phyloP scores from a whole-genome alignment of 495 filamentous ascomycete genomes.

The Podospora sp. region DNA sequence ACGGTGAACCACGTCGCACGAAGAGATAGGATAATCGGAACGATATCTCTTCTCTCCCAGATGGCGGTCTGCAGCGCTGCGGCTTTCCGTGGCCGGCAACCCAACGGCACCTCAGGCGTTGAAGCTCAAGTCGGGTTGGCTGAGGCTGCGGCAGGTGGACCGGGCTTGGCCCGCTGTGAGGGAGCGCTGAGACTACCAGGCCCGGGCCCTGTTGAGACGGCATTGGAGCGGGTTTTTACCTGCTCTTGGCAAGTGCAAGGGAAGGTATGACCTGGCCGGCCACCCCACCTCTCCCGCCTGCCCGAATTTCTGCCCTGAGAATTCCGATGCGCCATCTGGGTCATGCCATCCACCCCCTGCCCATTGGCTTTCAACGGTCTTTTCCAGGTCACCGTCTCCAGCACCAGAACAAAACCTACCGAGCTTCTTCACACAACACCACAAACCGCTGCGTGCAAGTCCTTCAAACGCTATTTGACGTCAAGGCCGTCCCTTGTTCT shows the following conservation, averaged over 20 bases:
- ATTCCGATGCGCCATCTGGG: constrained; percentile 25
- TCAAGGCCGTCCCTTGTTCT: background rate
- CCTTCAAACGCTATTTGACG: background rate
- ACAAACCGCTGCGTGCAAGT: background rate
- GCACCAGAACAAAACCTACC: background rate
- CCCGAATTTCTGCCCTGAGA: constrained; percentile 30
- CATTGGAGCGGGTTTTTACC: background rate
- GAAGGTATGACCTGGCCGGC: background rate
- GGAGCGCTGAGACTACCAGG: background rate
- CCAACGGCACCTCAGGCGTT: constrained; percentile 1
- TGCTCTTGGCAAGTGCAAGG: background rate
- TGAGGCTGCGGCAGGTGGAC: constrained; percentile 14
- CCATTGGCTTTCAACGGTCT: background rate
- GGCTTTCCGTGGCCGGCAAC: background rate
- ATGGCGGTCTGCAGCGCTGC: constrained; percentile 10
- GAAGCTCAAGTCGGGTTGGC: background rate
- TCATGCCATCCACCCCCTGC: constrained; percentile 4
- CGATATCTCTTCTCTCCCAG: background rate
- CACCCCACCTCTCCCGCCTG: constrained; percentile 6
- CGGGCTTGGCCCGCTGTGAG: constrained; percentile 18
- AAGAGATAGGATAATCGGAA: background rate
- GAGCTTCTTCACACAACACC: background rate
- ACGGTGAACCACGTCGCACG: background rate
- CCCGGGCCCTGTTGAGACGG: background rate
- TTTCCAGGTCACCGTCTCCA: background rate